Evolutionary conservation across 2,329 filamentous ascomycete genomes (phyloP).

Genomic region (Diaporthe sp.): DNA sequence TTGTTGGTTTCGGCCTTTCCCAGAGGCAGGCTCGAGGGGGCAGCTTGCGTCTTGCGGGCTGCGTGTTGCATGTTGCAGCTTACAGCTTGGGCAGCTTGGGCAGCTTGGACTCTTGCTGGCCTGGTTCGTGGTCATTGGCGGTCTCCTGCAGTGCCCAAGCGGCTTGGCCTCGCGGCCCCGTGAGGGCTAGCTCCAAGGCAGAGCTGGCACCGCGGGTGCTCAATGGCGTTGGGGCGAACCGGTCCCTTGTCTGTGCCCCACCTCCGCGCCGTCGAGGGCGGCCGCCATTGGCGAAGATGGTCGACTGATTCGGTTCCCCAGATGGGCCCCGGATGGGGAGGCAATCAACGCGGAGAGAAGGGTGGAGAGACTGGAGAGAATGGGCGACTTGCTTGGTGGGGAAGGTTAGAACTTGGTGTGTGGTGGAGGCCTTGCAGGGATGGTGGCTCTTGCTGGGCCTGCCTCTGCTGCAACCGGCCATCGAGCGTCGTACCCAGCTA

Average conservation of each 20-base stretch:
- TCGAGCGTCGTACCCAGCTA: neutral
- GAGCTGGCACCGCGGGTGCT: neutral
- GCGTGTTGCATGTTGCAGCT: neutral
- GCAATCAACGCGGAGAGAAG: conserved; percentile 17
- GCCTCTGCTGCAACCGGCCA: conserved; percentile 18
- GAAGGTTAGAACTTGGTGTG: neutral
- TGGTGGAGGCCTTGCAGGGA: neutral
- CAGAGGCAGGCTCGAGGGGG: neutral
- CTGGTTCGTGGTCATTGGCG: neutral
- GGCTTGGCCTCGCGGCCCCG: neutral
- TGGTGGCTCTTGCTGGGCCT: neutral
- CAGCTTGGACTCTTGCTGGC: neutral
- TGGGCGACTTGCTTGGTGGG: neutral
- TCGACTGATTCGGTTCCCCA: conserved; percentile 20
- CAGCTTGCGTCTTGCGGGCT: neutral
- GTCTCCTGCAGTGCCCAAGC: conserved; percentile 9
- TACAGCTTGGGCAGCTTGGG: neutral
- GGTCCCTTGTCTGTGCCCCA: conserved; percentile 21
- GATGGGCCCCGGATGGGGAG: neutral
- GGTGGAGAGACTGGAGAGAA: neutral
- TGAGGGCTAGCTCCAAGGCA: neutral
- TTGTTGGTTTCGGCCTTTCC: conserved; percentile 4
- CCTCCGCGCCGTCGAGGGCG: conserved; percentile 3
- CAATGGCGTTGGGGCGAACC: conserved; percentile 8
- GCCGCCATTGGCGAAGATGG: conserved; percentile 12